Evolutionary conservation across 2,329 filamentous ascomycete genomes (phyloP).

Genomic region (Annulohypoxylon truncatum): DNA sequence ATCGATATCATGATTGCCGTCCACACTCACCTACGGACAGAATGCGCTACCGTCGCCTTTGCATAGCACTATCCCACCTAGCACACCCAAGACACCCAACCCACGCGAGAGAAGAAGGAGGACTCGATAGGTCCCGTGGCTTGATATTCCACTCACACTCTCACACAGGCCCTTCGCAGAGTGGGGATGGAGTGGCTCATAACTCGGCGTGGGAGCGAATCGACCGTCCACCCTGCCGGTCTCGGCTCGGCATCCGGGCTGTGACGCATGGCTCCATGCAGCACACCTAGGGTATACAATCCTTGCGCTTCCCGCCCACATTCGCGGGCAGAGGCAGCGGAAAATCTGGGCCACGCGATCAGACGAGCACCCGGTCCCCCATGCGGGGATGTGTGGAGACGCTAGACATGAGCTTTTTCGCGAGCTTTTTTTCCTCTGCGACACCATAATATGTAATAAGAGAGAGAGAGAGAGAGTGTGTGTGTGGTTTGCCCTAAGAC

Average conservation of each 20-base stretch:
- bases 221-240: slow-evolving; percentile 17
- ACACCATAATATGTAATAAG: neutral
- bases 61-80: slow-evolving; percentile 15
- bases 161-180: slow-evolving; percentile 2
- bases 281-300: slow-evolving; percentile 33
- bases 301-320: slow-evolving; percentile 21
- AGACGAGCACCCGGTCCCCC: slow-evolving; percentile 18
- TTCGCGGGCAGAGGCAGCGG: slow-evolving; percentile 14
- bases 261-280: slow-evolving; percentile 37
- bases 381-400: slow-evolving; percentile 41
- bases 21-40: slow-evolving; percentile 15
- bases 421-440: neutral
- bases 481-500: slow-evolving; percentile 24
- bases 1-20: slow-evolving; percentile 29
- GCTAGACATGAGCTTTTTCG: slow-evolving; percentile 6
- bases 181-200: slow-evolving; percentile 34
- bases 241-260: slow-evolving; percentile 35
- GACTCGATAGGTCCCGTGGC: slow-evolving; percentile 32
- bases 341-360: slow-evolving; percentile 35
- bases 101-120: slow-evolving; percentile 16
- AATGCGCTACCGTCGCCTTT: slow-evolving; percentile 7
- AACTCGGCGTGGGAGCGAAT: slow-evolving; percentile 32
- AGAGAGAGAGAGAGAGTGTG: no score
- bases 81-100: slow-evolving; percentile 26
- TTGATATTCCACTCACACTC: slow-evolving; percentile 34